Evolutionary conservation across 108 stramenopile species (phyloP).

Genomic region (Nitzschia sp.): DNA sequence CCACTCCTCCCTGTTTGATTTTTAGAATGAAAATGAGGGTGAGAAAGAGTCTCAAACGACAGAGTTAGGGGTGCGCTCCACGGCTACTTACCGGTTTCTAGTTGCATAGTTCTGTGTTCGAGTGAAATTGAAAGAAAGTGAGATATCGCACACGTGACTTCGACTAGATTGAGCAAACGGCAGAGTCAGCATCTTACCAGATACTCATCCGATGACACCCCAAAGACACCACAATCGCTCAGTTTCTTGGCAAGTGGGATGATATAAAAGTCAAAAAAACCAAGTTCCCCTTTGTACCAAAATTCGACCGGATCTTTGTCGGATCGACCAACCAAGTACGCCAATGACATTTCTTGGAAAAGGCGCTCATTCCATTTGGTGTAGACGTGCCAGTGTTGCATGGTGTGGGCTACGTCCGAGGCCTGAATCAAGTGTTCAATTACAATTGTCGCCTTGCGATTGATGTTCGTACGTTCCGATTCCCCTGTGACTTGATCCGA

Average conservation of each 20-base stretch:
- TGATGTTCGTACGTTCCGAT: background rate
- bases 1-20: conserved; percentile 2
- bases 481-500: background rate
- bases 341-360: conserved; percentile 18
- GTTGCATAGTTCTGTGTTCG: conserved; percentile 7
- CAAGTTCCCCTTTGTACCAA: conserved; percentile 28
- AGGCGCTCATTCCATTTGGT: conserved; percentile 26
- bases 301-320: conserved; percentile 13
- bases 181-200: no score
- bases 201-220: conserved; percentile 16
- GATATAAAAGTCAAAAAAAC: conserved; percentile 28
- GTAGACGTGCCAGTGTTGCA: conserved; percentile 33
- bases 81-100: no score
- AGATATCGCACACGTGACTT: no score
- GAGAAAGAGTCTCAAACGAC: no score
- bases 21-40: no score
- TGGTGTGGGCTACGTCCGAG: conserved; percentile 24
- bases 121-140: no score
- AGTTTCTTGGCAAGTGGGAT: conserved; percentile 26
- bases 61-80: no score
- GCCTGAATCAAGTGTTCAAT: conserved; percentile 29
- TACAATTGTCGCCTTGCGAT: conserved; percentile 26
- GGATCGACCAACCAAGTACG: conserved; percentile 3
- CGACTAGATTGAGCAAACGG: no score
- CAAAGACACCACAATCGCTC: conserved; percentile 27